Evolutionary conservation across 768 basidiomycete species (phyloP).

Genomic region (Rhizopogon salebrosus): DNA sequence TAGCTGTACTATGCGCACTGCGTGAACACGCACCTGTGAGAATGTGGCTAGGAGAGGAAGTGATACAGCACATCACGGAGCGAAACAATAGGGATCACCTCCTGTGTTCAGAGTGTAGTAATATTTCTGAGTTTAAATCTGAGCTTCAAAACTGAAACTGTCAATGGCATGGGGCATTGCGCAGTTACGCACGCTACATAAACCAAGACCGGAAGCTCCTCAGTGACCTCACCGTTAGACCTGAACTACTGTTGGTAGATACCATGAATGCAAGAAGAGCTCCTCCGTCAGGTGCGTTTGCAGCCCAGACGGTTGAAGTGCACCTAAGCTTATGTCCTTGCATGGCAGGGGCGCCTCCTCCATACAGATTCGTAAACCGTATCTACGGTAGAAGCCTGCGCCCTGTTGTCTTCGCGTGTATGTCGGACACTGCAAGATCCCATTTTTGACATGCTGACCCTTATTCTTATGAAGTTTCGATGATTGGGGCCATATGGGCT

Average conservation of each 20-base stretch:
- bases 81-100: too few species aligned
- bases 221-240: too few species aligned
- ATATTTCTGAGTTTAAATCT: too few species aligned
- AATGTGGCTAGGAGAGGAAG: too few species aligned
- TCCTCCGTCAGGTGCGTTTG: constrained; percentile 11
- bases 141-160: too few species aligned
- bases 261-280: constrained; percentile 13
- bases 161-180: too few species aligned
- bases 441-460: neutral
- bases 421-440: constrained; percentile 22
- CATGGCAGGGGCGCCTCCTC: constrained; percentile 43
- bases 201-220: too few species aligned
- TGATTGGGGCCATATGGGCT: constrained; percentile 53
- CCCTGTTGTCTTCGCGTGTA: constrained; percentile 47
- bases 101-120: too few species aligned
- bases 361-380: constrained; percentile 55
- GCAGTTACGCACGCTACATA: too few species aligned
- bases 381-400: constrained; percentile 55
- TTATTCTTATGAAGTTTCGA: constrained; percentile 25
- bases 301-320: neutral
- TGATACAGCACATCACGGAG: too few species aligned
- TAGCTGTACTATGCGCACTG: too few species aligned
- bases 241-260: neutral
- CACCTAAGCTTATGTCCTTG: neutral
- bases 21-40: too few species aligned